Evolutionary conservation across 1,139 yeast species (phyloP).

Genomic region (Taiozyma sp.): DNA sequence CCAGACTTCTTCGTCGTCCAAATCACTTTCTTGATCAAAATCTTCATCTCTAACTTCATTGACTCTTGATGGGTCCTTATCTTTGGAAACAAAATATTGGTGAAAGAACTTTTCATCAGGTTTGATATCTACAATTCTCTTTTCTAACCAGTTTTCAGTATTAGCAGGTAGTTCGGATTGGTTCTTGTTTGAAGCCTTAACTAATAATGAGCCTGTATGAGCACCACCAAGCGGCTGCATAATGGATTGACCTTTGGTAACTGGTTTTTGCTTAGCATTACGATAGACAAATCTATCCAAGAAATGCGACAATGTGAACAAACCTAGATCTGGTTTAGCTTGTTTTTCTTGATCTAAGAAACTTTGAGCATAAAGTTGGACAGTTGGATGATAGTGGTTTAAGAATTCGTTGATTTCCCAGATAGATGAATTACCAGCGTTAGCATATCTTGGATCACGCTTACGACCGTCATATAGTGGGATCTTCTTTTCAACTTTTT

Average conservation of each 20-base stretch:
- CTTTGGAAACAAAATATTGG: conserved; percentile 73
- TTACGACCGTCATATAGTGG: conserved; percentile 73
- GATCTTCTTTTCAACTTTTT: conserved; percentile 9
- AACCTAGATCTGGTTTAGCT: conserved; percentile 79
- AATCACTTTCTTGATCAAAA: conserved; percentile 42
- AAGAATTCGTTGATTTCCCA: conserved; percentile 82
- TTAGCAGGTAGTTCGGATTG: conserved; percentile 58
- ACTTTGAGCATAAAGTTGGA: conserved; percentile 71
- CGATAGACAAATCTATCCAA: conserved; percentile 93
- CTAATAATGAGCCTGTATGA: conserved; percentile 64
- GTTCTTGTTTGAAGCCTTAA: conserved; percentile 53
- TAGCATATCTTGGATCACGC: conserved; percentile 85
- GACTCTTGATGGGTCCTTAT: conserved; percentile 36
- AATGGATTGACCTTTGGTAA: conserved; percentile 77
- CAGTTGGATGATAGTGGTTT: conserved; percentile 89
- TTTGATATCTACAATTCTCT: conserved; percentile 57
- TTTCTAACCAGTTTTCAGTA: conserved; percentile 75
- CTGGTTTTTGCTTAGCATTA: conserved; percentile 75
- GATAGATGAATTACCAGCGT: conserved; percentile 72
- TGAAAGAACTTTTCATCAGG: conserved; percentile 91
- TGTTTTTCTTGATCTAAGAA: conserved; percentile 40
- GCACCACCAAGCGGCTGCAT: conserved; percentile 98
- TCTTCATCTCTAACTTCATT: conserved; percentile 31
- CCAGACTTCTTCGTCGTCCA: conserved; percentile 84
- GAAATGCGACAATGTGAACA: conserved; percentile 84